Percentiles rank a stretch among this genome's conserved stretches.
Evolutionary conservation across 2,329 filamentous ascomycete species (phyloP).

Genomic region (Fusarium anguioides): DNA sequence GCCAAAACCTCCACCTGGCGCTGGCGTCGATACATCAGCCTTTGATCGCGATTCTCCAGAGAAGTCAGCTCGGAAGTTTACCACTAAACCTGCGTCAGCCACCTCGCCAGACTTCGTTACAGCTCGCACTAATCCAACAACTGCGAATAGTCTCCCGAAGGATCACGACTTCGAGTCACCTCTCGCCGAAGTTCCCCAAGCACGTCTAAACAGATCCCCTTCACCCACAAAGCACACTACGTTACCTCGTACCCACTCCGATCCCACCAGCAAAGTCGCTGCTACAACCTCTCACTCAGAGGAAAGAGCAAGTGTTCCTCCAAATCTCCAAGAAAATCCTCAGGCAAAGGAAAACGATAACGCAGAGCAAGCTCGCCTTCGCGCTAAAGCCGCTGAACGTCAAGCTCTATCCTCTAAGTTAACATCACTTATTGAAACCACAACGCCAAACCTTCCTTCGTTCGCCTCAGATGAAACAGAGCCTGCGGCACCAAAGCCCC

Average conservation of each 20-base stretch:
- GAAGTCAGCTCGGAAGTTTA: conserved; percentile 19
- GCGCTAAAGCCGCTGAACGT: conserved; percentile 52
- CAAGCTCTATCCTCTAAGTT: conserved; percentile 57
- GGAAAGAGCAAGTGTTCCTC: not conserved
- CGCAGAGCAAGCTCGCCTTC: conserved; percentile 42
- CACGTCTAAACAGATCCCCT: conserved; percentile 56
- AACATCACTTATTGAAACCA: conserved; percentile 55
- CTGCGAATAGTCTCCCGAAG: conserved; percentile 42
- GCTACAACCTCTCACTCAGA: not conserved
- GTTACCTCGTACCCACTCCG: conserved; percentile 52
- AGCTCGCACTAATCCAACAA: conserved; percentile 53
- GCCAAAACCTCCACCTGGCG: conserved; percentile 34
- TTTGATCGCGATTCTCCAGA: conserved; percentile 51
- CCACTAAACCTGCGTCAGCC: conserved; percentile 23
- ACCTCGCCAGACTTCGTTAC: conserved; percentile 56
- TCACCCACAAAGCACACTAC: conserved; percentile 46
- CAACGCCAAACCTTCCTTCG: conserved; percentile 30
- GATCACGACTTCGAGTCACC: conserved; percentile 48
- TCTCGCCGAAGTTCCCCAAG: conserved; percentile 55
- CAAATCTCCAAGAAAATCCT: not conserved
- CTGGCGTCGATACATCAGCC: conserved; percentile 54
- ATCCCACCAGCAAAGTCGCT: conserved; percentile 44
- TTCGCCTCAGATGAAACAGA: conserved; percentile 31
- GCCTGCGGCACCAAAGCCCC: conserved; percentile 39
- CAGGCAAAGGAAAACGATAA: conserved; percentile 29